A percentile compares a stretch with the other conserved stretches of the same genome.
Conservation (phyloP, 108 stramenopile species). For the Nitzschia sp. region DNA sequence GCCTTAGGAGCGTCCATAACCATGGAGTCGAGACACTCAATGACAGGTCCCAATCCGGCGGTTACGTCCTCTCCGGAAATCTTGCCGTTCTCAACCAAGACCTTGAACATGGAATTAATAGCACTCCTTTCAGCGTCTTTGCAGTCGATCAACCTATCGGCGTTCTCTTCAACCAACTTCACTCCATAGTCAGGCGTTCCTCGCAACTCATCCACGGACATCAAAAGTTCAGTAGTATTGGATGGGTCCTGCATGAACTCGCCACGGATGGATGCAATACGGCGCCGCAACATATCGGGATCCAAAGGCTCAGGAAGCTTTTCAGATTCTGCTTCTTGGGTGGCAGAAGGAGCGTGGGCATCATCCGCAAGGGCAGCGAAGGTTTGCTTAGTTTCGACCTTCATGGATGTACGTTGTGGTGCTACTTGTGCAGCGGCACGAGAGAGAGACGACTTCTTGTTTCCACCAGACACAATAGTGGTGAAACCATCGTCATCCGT, state of each 20-base stretch:
- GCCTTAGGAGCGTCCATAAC: conserved; percentile 61
- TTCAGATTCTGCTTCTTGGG: neutral
- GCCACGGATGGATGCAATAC: conserved; percentile 59
- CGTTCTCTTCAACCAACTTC: conserved; percentile 51
- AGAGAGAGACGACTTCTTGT: conserved; percentile 14
- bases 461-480: conserved; percentile 34
- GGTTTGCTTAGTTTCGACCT: conserved; percentile 20
- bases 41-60: conserved; percentile 45
- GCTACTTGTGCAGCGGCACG: conserved; percentile 9
- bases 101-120: conserved; percentile 54
- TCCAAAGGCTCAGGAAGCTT: conserved; percentile 31
- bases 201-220: conserved; percentile 64
- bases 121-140: conserved; percentile 61
- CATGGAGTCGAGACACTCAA: conserved; percentile 75
- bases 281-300: conserved; percentile 57
- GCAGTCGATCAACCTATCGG: conserved; percentile 64
- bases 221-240: conserved; percentile 61
- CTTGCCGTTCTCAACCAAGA: conserved; percentile 52
- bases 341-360: conserved; percentile 17
- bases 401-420: conserved; percentile 20
- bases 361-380: conserved; percentile 36
- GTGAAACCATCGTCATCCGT: conserved; percentile 67
- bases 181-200: conserved; percentile 55
- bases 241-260: conserved; percentile 66
- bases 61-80: conserved; percentile 50